Evolutionary conservation across 2,329 filamentous ascomycete species (phyloP).

Genomic region (Endothia cerciana): DNA sequence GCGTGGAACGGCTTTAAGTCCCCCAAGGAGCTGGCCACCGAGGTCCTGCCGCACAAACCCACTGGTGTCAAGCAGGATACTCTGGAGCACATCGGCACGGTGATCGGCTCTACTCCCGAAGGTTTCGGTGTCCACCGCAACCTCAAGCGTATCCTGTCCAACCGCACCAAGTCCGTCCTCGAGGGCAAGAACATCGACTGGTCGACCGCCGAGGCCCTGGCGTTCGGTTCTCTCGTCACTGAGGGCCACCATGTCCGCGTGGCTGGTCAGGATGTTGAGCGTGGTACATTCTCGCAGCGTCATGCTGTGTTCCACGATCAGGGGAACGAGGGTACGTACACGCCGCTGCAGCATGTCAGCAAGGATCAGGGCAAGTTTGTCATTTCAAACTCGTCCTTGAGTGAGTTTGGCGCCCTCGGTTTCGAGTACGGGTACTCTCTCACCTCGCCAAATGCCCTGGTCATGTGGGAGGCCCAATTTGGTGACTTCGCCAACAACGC

Average conservation of each 20-base stretch:
- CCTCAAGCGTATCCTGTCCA: slow-evolving; percentile 91
- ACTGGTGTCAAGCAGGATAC: slow-evolving; percentile 77
- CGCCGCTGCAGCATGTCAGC: slow-evolving; percentile 84
- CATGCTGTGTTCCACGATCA: slow-evolving; percentile 98
- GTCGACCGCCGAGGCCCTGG: slow-evolving; percentile 94
- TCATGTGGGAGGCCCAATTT: slow-evolving; percentile 99
- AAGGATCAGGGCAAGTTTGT: slow-evolving; percentile 94
- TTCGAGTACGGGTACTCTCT: slow-evolving; percentile 99
- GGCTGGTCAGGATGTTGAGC: slow-evolving; percentile 98
- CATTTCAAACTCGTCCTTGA: slow-evolving; percentile 92
- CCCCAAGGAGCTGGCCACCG: slow-evolving; percentile 93
- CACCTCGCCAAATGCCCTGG: slow-evolving; percentile 92
- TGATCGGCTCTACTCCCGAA: slow-evolving; percentile 78
- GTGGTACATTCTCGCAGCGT: slow-evolving; percentile 98
- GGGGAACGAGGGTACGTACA: slow-evolving; percentile 90
- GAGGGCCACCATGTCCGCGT: slow-evolving; percentile 98
- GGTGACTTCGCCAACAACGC: slow-evolving; percentile 99
- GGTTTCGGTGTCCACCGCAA: slow-evolving; percentile 91
- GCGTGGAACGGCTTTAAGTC: slow-evolving; percentile 99
- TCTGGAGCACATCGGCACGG: slow-evolving; percentile 79
- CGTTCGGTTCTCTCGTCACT: slow-evolving; percentile 86
- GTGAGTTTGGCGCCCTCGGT: slow-evolving; percentile 74
- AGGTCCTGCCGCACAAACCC: slow-evolving; percentile 88
- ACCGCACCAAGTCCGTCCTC: slow-evolving; percentile 86
- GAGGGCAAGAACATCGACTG: slow-evolving; percentile 97